Percentiles rank a stretch among this genome's conserved stretches.
phyloP scores from a whole-genome alignment of 164 flowering plant genomes.

The Vitis rotundifolia region DNA sequence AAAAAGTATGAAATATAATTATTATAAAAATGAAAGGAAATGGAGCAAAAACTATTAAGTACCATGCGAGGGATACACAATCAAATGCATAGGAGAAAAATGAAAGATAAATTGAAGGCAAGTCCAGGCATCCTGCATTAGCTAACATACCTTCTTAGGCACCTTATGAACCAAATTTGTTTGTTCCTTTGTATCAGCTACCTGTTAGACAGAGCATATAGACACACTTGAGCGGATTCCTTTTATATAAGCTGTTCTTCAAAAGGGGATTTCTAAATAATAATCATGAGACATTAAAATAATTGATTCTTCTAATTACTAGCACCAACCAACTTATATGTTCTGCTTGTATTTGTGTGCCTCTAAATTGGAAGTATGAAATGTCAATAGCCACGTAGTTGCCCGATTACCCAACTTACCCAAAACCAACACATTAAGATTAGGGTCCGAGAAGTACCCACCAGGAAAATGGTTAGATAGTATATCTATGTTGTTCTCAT shows the following conservation, averaged over 20 bases:
- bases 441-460: not conserved
- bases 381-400: not conserved
- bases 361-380: not conserved
- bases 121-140: not conserved
- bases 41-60: not conserved
- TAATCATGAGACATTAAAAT: not conserved
- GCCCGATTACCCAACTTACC: not conserved
- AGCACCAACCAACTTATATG: not conserved
- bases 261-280: not conserved
- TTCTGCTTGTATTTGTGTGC: not conserved
- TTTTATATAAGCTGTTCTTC: no score
- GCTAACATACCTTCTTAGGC: slow-evolving; percentile 58
- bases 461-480: not conserved
- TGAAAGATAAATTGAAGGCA: not conserved
- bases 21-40: not conserved
- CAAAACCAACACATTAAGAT: not conserved
- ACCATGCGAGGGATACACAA: not conserved
- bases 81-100: not conserved
- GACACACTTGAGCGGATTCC: not conserved
- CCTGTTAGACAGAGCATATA: slow-evolving; percentile 37
- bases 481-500: not conserved
- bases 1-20: not conserved
- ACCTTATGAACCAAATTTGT: slow-evolving; percentile 60
- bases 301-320: not conserved
- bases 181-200: slow-evolving; percentile 50